phyloP scores from a whole-genome alignment of 2,329 filamentous ascomycete genomes.

The Colletotrichum camelliae region DNA sequence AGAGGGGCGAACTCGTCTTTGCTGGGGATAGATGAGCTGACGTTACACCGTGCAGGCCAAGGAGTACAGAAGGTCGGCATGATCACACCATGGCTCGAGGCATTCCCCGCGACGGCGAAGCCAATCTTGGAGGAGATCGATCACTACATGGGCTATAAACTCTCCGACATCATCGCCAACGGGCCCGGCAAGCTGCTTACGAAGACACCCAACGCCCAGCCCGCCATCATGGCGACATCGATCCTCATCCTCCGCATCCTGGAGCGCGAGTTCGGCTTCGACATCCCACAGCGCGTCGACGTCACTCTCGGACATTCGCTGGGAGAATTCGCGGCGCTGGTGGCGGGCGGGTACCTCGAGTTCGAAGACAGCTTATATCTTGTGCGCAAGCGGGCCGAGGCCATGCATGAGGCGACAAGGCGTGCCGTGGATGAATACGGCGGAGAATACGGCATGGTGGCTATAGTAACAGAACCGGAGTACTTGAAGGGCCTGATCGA shows the following conservation, averaged over 20 bases:
- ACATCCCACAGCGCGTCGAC: conserved; percentile 73
- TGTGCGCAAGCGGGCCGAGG: conserved; percentile 78
- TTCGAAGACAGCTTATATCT: conserved; percentile 81
- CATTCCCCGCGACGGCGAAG: conserved; percentile 79
- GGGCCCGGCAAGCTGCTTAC: conserved; percentile 81
- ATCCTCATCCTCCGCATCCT: conserved; percentile 88
- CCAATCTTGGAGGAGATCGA: conserved; percentile 89
- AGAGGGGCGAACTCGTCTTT: background rate
- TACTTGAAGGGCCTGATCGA: conserved; percentile 73
- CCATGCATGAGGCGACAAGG: conserved; percentile 80
- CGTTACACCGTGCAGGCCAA: conserved; percentile 63
- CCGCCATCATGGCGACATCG: conserved; percentile 94
- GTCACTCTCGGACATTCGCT: conserved; percentile 89
- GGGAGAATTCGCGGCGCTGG: conserved; percentile 90
- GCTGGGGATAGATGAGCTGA: background rate
- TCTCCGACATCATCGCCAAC: conserved; percentile 79
- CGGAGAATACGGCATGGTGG: conserved; percentile 93
- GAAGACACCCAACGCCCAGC: conserved; percentile 86
- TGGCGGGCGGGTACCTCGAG: conserved; percentile 79
- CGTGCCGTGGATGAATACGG: conserved; percentile 70
- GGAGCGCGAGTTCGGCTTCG: conserved; percentile 84
- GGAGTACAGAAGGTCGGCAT: conserved; percentile 90
- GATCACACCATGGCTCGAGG: conserved; percentile 83
- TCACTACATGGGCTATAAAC: conserved; percentile 72
- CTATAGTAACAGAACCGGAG: conserved; percentile 84